Evolutionary conservation across 2,329 filamentous ascomycete species (phyloP).

Genomic region (Fusarium neocosmosporiellum): DNA sequence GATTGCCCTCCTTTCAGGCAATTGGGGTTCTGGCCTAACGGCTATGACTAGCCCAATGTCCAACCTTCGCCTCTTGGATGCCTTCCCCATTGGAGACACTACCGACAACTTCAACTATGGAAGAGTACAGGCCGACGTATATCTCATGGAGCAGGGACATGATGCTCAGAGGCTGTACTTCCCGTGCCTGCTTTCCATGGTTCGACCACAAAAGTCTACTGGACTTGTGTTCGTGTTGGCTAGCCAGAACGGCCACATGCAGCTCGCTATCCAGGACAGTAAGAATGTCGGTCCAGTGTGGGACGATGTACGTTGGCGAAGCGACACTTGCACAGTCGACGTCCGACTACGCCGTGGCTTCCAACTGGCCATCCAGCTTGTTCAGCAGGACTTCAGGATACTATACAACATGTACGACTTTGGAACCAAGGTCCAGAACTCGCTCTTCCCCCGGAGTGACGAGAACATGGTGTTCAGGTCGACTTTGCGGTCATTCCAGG

Average conservation of each 20-base stretch:
- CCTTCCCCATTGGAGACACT: conserved; percentile 82
- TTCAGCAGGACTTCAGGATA: conserved; percentile 80
- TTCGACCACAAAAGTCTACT: conserved; percentile 76
- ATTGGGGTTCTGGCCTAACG: conserved; percentile 61
- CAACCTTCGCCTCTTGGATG: conserved; percentile 69
- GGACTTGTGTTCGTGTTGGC: conserved; percentile 79
- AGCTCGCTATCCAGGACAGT: conserved; percentile 77
- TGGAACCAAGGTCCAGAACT: conserved; percentile 78
- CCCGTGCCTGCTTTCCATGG: conserved; percentile 79
- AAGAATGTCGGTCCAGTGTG: conserved; percentile 78
- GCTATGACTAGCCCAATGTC: conserved; percentile 59
- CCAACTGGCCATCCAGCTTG: conserved; percentile 75
- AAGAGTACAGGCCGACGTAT: conserved; percentile 79
- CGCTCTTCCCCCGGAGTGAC: conserved; percentile 74
- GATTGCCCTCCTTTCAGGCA: conserved; percentile 74
- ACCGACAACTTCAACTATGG: conserved; percentile 81
- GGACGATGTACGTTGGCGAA: conserved; percentile 85
- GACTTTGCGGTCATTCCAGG: conserved; percentile 80
- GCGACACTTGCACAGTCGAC: conserved; percentile 72
- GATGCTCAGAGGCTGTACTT: conserved; percentile 76
- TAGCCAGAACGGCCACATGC: conserved; percentile 83
- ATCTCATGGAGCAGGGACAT: conserved; percentile 77
- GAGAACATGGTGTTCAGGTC: conserved; percentile 78
- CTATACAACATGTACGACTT: conserved; percentile 90
- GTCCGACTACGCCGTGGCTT: conserved; percentile 82